phyloP scores from a whole-genome alignment of 1,284 basidiomycete species.

The Irpex sp. region DNA sequence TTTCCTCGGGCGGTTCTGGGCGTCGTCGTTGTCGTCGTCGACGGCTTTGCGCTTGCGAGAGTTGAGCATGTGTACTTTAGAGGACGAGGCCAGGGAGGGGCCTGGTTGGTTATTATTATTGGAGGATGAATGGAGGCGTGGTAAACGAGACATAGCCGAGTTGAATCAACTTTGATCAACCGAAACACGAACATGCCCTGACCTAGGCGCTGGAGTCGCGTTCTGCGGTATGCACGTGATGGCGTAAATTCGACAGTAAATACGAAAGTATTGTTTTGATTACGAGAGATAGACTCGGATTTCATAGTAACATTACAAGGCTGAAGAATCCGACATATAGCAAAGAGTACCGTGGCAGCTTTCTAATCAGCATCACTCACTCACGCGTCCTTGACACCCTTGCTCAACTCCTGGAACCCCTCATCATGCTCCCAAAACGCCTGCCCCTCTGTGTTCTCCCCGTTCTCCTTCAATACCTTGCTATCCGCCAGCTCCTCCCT shows the following conservation, averaged over 20 bases:
- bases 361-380: not conserved
- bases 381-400: conserved; percentile 54
- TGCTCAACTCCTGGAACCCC: conserved; percentile 57
- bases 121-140: not conserved
- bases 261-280: not conserved
- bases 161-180: not conserved
- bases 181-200: not conserved
- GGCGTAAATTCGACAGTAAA: not conserved
- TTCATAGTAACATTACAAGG: not conserved
- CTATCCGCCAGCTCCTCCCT: conserved; percentile 16
- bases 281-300: not conserved
- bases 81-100: conserved; percentile 18
- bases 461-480: conserved; percentile 16
- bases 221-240: not conserved
- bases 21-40: conserved; percentile 33
- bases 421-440: conserved; percentile 65
- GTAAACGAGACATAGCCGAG: conserved; percentile 2
- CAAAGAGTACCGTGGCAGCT: not conserved
- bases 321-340: not conserved
- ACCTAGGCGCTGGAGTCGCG: not conserved
- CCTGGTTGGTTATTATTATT: not conserved
- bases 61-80: conserved; percentile 15
- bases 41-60: conserved; percentile 39
- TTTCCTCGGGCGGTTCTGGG: conserved; percentile 36
- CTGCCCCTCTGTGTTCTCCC: conserved; percentile 21